Percentiles rank a stretch among this genome's conserved stretches.
Evolutionary conservation across 2,329 filamentous ascomycete genomes (phyloP).

Genomic region (Orbilia javanica): DNA sequence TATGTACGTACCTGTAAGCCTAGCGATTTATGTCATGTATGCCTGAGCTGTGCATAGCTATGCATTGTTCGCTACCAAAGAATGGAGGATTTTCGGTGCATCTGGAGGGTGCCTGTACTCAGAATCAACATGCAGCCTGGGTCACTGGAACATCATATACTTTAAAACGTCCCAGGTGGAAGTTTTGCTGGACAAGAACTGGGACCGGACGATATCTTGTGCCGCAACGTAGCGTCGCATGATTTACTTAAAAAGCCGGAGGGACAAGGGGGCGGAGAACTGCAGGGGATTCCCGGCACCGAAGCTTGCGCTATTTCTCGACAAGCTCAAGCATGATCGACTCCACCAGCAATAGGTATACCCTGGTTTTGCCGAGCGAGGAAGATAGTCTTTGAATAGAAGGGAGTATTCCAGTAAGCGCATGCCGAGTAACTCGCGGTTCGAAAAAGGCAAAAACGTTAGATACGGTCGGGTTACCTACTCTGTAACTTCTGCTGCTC

Average conservation of each 20-base stretch:
- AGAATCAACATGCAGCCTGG: background rate
- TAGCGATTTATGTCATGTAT: conserved; percentile 32
- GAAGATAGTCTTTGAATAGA: conserved; percentile 8
- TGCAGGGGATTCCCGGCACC: conserved; percentile 20
- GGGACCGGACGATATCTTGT: conserved; percentile 17
- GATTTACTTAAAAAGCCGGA: conserved; percentile 14
- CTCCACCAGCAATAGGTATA: conserved; percentile 9
- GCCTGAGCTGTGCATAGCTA: conserved; percentile 24
- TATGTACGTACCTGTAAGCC: conserved; percentile 18
- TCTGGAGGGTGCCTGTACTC: conserved; percentile 24
- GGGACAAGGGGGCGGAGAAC: conserved; percentile 10
- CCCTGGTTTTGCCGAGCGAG: conserved; percentile 6
- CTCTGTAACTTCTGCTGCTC: background rate
- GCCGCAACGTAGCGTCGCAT: conserved; percentile 40
- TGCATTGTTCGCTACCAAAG: conserved; percentile 52
- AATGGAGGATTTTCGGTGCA: conserved; percentile 37
- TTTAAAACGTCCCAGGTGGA: conserved; percentile 36
- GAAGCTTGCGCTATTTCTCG: conserved; percentile 43
- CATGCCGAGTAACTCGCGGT: background rate
- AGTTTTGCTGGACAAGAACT: conserved; percentile 26
- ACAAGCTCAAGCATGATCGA: conserved; percentile 1
- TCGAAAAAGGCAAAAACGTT: background rate
- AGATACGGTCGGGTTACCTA: background rate
- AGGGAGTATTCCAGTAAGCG: conserved; percentile 8
- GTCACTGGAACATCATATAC: conserved; percentile 9